Conservation (phyloP, 2,329 filamentous ascomycete genomes). For the Cercospora citrullina region DNA sequence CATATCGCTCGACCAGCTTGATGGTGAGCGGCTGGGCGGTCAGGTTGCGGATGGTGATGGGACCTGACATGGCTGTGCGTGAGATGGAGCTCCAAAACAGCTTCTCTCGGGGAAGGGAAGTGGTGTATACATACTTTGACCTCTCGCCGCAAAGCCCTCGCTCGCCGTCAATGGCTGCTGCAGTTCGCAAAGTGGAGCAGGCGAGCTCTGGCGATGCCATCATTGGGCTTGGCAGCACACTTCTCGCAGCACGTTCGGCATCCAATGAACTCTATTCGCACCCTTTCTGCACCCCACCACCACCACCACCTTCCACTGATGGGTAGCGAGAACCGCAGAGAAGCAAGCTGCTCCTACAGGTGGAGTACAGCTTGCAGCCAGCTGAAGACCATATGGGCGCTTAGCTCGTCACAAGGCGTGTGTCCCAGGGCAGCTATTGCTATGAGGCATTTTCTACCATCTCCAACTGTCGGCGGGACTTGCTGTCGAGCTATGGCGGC, state of each 20-base stretch:
- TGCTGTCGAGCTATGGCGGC: neutral
- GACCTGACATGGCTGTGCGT: constrained; percentile 31
- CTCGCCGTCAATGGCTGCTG: neutral
- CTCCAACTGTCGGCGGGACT: too few relatives aligned
- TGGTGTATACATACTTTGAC: neutral
- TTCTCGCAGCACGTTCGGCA: neutral
- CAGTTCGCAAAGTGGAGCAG: neutral
- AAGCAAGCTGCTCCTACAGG: neutral
- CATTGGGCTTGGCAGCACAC: neutral
- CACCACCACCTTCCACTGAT: too few relatives aligned
- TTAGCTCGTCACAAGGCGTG: neutral
- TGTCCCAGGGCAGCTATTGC: neutral
- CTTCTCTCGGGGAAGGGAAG: neutral
- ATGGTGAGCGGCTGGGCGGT: constrained; percentile 72
- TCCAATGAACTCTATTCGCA: neutral
- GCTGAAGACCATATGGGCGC: neutral
- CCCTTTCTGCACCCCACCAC: neutral
- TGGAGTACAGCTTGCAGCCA: neutral
- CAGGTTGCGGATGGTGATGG: constrained; percentile 77
- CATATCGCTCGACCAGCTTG: constrained; percentile 71
- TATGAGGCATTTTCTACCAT: neutral
- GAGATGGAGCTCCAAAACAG: neutral
- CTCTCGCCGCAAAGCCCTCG: neutral
- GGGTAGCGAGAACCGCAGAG: neutral
- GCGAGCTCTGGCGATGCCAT: neutral